A percentile compares a stretch with the other conserved stretches of the same genome.
phyloP scores from a whole-genome alignment of 2,329 filamentous ascomycete genomes.

The Madurella fahalii region DNA sequence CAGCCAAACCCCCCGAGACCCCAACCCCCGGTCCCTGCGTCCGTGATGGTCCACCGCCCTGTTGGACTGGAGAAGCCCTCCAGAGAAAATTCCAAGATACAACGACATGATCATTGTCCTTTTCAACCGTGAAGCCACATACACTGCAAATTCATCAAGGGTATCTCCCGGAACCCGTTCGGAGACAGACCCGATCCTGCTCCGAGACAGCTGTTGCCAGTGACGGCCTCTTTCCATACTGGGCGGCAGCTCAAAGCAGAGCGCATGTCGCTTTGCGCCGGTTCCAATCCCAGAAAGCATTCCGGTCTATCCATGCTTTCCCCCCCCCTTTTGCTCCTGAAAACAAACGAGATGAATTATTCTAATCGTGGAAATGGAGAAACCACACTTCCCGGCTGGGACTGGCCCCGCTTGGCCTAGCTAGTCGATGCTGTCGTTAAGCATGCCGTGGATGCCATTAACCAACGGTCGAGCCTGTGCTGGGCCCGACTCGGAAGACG shows the following conservation, averaged over 20 bases:
- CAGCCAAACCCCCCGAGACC: neutral
- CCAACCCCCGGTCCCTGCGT: neutral
- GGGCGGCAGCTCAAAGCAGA: neutral
- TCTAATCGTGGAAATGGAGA: neutral
- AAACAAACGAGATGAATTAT: neutral
- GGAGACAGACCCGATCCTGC: neutral
- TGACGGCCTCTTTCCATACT: neutral
- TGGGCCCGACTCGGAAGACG: constrained; percentile 24
- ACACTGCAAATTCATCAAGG: constrained; percentile 14
- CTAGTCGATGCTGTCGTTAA: constrained; percentile 14
- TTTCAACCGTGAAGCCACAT: constrained; percentile 5
- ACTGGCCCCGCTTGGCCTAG: too few species aligned
- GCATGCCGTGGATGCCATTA: constrained; percentile 27
- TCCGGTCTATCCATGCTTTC: neutral
- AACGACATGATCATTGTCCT: constrained; percentile 1
- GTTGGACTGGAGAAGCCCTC: neutral
- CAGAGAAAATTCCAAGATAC: neutral
- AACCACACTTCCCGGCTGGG: neutral
- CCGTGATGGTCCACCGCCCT: neutral
- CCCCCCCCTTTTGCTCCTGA: neutral
- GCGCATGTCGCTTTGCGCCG: neutral
- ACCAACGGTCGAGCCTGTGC: constrained; percentile 26
- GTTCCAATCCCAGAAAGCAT: neutral
- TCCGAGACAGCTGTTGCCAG: neutral
- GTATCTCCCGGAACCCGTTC: constrained; percentile 14